Conservation (phyloP, 176 grass and related monocot genomes). For the Zoysia pacifica region DNA sequence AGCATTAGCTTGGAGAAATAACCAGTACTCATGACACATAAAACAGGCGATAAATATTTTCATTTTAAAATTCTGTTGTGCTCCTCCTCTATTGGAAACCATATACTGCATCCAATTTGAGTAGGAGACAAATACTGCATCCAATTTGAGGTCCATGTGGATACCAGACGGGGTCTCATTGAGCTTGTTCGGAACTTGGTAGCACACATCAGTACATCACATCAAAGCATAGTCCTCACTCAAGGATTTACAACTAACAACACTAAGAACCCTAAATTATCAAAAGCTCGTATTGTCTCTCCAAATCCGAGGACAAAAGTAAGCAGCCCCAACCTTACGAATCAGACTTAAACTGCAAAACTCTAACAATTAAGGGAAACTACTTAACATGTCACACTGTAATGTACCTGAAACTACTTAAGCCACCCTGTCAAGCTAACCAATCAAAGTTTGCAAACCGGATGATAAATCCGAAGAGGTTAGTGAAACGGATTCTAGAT, state of each 20-base stretch:
- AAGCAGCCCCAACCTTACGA: background rate
- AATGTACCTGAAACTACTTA: background rate
- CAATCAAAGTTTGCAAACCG: background rate
- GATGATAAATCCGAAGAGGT: background rate
- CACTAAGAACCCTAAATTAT: background rate
- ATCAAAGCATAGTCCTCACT: background rate
- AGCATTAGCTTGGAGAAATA: background rate
- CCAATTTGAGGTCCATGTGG: background rate
- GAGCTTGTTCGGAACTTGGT: background rate
- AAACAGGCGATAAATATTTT: background rate
- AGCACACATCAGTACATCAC: conserved; percentile 6
- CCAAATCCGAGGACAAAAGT: background rate
- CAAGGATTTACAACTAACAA: conserved; percentile 7
- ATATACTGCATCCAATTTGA: background rate
- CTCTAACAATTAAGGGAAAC: background rate
- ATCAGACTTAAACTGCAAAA: background rate
- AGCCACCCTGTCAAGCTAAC: background rate
- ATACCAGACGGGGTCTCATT: background rate
- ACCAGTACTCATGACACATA: background rate
- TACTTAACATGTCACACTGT: background rate
- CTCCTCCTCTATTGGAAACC: background rate
- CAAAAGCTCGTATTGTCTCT: background rate
- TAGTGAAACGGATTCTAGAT: background rate
- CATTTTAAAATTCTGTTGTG: background rate
- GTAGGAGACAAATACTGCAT: background rate